These are phyloP conservation scores for Rubus parviflorus DNA, from an alignment of 306 rosid species.

Conservation along the genomic window DNA sequence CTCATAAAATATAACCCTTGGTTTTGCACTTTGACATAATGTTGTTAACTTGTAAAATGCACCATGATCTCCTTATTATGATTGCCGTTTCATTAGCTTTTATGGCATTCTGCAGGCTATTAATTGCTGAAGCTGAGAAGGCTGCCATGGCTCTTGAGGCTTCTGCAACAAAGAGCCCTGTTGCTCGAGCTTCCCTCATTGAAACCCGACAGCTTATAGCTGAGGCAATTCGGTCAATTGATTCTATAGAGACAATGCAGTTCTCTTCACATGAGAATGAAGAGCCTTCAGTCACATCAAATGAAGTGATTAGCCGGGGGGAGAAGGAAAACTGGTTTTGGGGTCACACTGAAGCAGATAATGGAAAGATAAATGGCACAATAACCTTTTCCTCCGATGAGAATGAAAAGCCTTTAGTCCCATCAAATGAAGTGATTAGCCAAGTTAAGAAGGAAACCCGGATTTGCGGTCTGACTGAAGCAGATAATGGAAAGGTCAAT, in stretches of 20 bases:
- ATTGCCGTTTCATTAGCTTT: not conserved
- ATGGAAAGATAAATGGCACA: slow-evolving; percentile 53
- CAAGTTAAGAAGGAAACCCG: slow-evolving; percentile 25
- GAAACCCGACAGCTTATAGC: slow-evolving; percentile 91
- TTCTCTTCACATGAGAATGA: slow-evolving; percentile 29
- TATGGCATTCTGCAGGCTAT: slow-evolving; percentile 49
- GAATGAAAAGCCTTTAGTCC: slow-evolving; percentile 20
- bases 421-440: not conserved
- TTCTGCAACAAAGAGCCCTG: slow-evolving; percentile 74
- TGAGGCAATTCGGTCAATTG: slow-evolving; percentile 79
- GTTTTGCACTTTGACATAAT: not conserved
- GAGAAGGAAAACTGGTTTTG: slow-evolving; percentile 29
- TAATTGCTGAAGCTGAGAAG: slow-evolving; percentile 95
- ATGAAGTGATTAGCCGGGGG: slow-evolving; percentile 25
- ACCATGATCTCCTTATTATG: not conserved
- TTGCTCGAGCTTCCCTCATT: slow-evolving; percentile 75
- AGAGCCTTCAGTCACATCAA: slow-evolving; percentile 36
- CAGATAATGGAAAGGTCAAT: slow-evolving; percentile 43
- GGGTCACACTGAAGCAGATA: slow-evolving; percentile 34
- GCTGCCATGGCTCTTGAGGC: slow-evolving; percentile 90
- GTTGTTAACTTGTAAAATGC: not conserved
- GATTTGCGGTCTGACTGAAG: slow-evolving; percentile 31
- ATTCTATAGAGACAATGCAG: slow-evolving; percentile 53
- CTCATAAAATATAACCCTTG: not conserved
- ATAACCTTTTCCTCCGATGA: slow-evolving; percentile 30